Percentiles rank a stretch among this genome's conserved stretches.
phyloP scores from a whole-genome alignment of 768 basidiomycete species.

The Glaciozyma martinii region DNA sequence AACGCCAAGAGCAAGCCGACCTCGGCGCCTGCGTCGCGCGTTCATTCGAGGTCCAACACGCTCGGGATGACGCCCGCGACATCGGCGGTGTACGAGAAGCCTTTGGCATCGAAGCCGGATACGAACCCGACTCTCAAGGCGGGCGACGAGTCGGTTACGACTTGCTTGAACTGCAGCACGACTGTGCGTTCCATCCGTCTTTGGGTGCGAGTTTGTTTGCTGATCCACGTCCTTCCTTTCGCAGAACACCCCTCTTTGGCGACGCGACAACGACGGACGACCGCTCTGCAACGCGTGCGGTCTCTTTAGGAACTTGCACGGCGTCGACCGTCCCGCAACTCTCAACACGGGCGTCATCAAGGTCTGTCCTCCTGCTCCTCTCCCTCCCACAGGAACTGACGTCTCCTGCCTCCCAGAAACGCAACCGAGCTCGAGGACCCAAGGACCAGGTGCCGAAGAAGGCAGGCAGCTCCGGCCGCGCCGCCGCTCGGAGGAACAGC shows the following conservation, averaged over 20 bases:
- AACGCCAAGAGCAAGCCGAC: conserved; percentile 9
- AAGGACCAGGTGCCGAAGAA: conserved; percentile 26
- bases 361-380: neutral
- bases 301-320: conserved; percentile 36
- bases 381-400: neutral
- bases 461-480: neutral
- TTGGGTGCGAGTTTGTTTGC: neutral
- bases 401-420: conserved; percentile 5
- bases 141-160: conserved; percentile 11
- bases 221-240: neutral
- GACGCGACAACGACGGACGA: conserved; percentile 33
- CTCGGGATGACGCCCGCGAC: conserved; percentile 11
- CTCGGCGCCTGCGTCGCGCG: conserved; percentile 2
- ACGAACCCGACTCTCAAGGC: neutral
- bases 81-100: conserved; percentile 15
- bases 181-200: conserved; percentile 9
- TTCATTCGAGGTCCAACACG: conserved; percentile 26
- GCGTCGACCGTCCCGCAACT: conserved; percentile 33
- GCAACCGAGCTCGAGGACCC: conserved; percentile 26
- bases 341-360: conserved; percentile 36
- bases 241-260: conserved; percentile 36
- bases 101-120: neutral
- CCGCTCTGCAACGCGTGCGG: conserved; percentile 37
- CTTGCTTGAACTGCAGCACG: conserved; percentile 34
- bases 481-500: neutral